phyloP scores from a whole-genome alignment of 1,139 yeast genomes.

The Lodderomyces metapsilosis region DNA sequence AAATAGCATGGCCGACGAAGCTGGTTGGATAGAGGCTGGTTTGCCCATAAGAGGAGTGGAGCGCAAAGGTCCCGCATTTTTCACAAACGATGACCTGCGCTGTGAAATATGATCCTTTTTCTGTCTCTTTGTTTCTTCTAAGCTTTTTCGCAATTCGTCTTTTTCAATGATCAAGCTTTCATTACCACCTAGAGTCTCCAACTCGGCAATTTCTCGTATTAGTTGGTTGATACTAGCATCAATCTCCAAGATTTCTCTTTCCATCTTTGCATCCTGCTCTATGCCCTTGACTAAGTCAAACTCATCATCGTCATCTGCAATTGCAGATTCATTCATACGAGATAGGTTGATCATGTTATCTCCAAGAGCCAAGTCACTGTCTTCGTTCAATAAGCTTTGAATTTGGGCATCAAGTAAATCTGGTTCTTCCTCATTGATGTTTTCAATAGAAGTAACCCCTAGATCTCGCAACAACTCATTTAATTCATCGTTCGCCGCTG shows the following conservation, averaged over 20 bases:
- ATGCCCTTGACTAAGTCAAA: slow-evolving; percentile 22
- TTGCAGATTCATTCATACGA: slow-evolving; percentile 28
- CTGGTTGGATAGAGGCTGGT: slow-evolving; percentile 50
- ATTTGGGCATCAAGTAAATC: slow-evolving; percentile 37
- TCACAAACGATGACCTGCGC: slow-evolving; percentile 13
- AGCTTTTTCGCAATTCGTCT: slow-evolving; percentile 20
- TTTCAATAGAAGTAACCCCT: slow-evolving; percentile 38
- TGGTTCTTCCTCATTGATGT: slow-evolving; percentile 34
- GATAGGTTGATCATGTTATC: slow-evolving; percentile 22
- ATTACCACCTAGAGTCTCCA: slow-evolving; percentile 39
- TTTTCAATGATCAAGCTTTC: slow-evolving; percentile 27
- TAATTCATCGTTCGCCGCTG: slow-evolving; percentile 44
- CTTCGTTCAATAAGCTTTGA: slow-evolving; percentile 32
- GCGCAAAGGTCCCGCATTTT: slow-evolving; percentile 12
- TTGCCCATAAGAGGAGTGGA: slow-evolving; percentile 41
- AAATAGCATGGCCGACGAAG: slow-evolving; percentile 25
- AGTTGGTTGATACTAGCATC: slow-evolving; percentile 31
- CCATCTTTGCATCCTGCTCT: slow-evolving; percentile 17
- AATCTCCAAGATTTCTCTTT: slow-evolving; percentile 19
- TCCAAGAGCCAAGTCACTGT: slow-evolving; percentile 19
- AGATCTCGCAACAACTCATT: slow-evolving; percentile 38
- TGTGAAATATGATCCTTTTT: slow-evolving; percentile 21
- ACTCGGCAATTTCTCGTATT: slow-evolving; percentile 41
- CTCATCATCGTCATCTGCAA: slow-evolving; percentile 36
- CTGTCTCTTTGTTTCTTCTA: slow-evolving; percentile 24